Base-by-base conservation (phyloP, 139 green algal genomes). In the Coccomyxa sp. region DNA sequence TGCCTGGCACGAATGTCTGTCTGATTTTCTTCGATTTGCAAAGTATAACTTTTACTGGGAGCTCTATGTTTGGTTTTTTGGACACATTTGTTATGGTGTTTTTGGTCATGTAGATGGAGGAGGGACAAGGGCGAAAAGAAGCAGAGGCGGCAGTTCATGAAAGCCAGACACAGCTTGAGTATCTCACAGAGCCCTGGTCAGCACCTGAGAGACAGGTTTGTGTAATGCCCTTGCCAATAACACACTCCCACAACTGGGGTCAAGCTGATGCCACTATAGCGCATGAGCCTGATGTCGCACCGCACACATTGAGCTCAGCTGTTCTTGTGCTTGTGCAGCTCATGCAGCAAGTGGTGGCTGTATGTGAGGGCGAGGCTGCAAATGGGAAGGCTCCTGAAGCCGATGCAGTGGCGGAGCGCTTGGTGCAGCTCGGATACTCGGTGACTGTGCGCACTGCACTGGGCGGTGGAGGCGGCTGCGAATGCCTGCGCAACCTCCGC, bases 401-500 rank as follows among this genome's bases (percentile, higher is more conserved):
- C 30, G 67, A 81, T 11, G 79, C 81, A 0, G 78, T 93, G 59
- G 89, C 87, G 27, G 88, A 90, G 25, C 78, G 58, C 23, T 83
- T 93, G 51, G 80, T 85, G 25, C 75, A 74, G 10, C 78, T 87
- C 17, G 89, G 88, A 13, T 85, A 93, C 76, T 32, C 58, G 0
- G 88, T 92, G 30, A 88, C 84, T 67, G 71, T 92, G 0, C 85
- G 88, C 38, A 91, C 84, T 27, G 88, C 86, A 0, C 78, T 92
- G 58, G 89, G 89, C 51, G 89, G 89, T 67, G 88, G 89, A 28
- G 67, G 84, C 12, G 86, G 88, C 68, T 82, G 84, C 63, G 87
- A 88, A 3, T 94, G 91, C 87, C 88, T 94, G 7, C 88, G 90
- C 77, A 92, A 91, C 80, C 84, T 95, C 45, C 89, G 91, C 80